These are phyloP conservation scores for Debaryomyces udenii DNA, from an alignment of 1,139 yeast species.

Conservation along the genomic window DNA sequence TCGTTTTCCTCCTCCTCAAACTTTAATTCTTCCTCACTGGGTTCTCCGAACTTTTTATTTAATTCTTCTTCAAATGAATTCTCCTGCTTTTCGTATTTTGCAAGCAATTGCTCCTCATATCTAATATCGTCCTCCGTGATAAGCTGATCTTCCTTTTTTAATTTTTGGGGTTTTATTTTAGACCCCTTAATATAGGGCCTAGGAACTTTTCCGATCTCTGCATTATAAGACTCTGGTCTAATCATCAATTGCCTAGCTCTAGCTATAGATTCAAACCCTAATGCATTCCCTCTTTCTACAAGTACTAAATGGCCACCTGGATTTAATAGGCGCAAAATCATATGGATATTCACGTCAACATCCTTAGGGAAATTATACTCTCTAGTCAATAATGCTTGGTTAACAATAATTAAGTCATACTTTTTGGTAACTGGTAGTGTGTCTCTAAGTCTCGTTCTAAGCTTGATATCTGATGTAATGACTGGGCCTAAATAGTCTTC, in stretches of 20 bases:
- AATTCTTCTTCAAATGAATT: constrained; percentile 40
- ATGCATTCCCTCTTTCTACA: constrained; percentile 86
- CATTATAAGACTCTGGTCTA: constrained; percentile 70
- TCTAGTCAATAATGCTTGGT: constrained; percentile 72
- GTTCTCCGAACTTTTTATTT: constrained; percentile 42
- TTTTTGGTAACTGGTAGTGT: constrained; percentile 48
- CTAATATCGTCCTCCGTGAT: constrained; percentile 37
- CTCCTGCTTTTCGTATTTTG: constrained; percentile 28
- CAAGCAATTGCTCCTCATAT: constrained; percentile 35
- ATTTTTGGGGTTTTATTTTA: constrained; percentile 41
- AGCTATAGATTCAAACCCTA: constrained; percentile 86
- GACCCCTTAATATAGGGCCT: constrained; percentile 68
- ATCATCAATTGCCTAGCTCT: constrained; percentile 88
- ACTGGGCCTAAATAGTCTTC: constrained; percentile 56
- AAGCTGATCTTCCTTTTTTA: constrained; percentile 40
- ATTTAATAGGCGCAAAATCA: constrained; percentile 59
- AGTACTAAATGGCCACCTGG: constrained; percentile 81
- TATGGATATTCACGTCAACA: constrained; percentile 69
- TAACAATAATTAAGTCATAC: constrained; percentile 85
- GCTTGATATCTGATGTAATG: constrained; percentile 55
- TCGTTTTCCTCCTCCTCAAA: constrained; percentile 51
- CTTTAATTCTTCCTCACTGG: constrained; percentile 46
- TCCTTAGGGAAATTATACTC: constrained; percentile 67
- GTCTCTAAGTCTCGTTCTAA: constrained; percentile 56
- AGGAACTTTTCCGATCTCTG: constrained; percentile 67